Percentiles rank a stretch among this genome's conserved stretches.
phyloP scores from a whole-genome alignment of 2,329 filamentous ascomycete species.

The Claviceps sp. region DNA sequence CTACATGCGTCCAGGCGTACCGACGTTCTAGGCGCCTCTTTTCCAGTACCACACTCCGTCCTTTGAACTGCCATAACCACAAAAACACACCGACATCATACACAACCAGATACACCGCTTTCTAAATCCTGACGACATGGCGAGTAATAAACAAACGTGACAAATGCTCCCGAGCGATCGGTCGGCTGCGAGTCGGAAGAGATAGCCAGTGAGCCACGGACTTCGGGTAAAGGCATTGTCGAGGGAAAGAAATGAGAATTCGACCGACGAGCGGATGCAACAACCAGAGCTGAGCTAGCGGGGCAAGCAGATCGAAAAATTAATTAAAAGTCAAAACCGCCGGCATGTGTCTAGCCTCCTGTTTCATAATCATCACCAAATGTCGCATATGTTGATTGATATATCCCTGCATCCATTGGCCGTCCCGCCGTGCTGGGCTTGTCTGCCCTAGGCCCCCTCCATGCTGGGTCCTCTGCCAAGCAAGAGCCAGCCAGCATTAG shows the following conservation, averaged over 20 bases:
- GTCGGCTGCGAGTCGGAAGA: too few relatives aligned
- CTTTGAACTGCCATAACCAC: too few relatives aligned
- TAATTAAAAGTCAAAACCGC: neutral
- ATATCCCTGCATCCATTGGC: neutral
- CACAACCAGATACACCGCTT: slow-evolving; percentile 1
- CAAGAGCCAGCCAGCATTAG: slow-evolving; percentile 2
- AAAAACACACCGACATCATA: too few relatives aligned
- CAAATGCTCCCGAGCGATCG: too few relatives aligned
- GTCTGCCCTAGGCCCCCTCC: neutral
- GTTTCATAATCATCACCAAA: neutral
- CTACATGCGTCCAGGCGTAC: neutral
- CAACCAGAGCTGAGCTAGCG: too few relatives aligned
- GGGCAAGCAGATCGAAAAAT: too few relatives aligned
- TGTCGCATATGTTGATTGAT: neutral
- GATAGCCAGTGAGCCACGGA: too few relatives aligned
- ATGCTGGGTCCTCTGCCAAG: neutral
- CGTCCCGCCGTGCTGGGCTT: neutral
- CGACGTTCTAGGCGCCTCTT: too few relatives aligned
- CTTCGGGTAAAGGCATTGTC: too few relatives aligned
- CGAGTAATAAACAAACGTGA: neutral
- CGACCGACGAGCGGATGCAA: too few relatives aligned
- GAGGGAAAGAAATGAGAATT: too few relatives aligned
- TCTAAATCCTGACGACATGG: slow-evolving; percentile 1
- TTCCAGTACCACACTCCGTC: too few relatives aligned
- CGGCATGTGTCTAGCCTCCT: neutral